Evolutionary conservation across 1,284 basidiomycete species (phyloP).

Genomic region (Gomphus sp.): DNA sequence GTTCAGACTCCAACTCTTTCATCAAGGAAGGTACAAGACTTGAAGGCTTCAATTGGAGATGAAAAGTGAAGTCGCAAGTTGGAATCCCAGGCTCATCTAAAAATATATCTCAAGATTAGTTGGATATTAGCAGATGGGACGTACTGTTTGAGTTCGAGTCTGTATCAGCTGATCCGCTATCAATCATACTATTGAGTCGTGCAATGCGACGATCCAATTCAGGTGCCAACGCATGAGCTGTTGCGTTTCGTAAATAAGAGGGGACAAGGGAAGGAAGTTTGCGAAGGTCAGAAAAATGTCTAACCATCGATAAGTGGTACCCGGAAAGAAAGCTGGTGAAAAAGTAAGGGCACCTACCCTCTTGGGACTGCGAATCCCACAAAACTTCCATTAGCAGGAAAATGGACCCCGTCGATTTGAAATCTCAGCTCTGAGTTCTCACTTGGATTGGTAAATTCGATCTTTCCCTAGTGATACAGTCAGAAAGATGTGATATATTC

Average conservation of each 20-base stretch:
- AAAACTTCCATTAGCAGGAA: conserved; percentile 67
- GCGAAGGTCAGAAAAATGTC: conserved; percentile 56
- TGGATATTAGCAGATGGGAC: not conserved
- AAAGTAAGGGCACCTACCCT: conserved; percentile 35
- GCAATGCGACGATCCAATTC: conserved; percentile 55
- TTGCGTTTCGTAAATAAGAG: conserved; percentile 43
- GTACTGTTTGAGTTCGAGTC: conserved; percentile 25
- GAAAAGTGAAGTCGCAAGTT: conserved; percentile 55
- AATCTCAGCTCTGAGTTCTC: conserved; percentile 49
- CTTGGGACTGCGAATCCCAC: conserved; percentile 63
- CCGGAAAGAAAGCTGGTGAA: not conserved
- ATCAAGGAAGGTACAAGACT: conserved; percentile 43
- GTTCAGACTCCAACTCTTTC: conserved; percentile 61
- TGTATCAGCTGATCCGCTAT: conserved; percentile 49
- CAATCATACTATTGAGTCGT: conserved; percentile 52
- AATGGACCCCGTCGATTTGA: conserved; percentile 74
- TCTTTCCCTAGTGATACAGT: conserved; percentile 47
- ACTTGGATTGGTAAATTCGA: conserved; percentile 50
- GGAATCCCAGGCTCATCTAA: conserved; percentile 42
- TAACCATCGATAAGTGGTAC: conserved; percentile 16
- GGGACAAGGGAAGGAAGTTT: conserved; percentile 59
- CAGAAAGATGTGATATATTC: not conserved
- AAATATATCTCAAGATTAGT: not conserved
- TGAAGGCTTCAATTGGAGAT: conserved; percentile 49
- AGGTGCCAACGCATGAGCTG: conserved; percentile 51